Base-by-base conservation (phyloP, 495 filamentous ascomycete species). In the Jackrogersella minutella region DNA sequence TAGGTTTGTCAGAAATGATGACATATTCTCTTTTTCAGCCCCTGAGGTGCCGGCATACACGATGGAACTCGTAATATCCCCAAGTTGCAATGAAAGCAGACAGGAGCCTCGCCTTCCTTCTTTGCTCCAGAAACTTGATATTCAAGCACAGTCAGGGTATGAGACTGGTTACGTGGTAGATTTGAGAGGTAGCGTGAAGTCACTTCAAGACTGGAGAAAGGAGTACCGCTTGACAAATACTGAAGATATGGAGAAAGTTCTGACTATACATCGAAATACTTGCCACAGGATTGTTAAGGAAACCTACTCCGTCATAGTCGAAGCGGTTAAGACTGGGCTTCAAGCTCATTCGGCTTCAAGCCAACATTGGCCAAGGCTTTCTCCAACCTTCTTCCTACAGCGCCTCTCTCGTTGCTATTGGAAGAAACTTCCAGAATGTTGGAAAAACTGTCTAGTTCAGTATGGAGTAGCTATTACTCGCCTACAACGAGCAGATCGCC, bases 401-500 rank as follows among this genome's bases (percentile, higher is more conserved):
- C 79, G 71, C 1, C 73, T 83, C 9, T 58, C 70, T 19, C 65
- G 53, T 7, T 17, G 43, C 8, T 70, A 68, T 1, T 73, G 73
- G 72, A 21, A 5, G 9, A 53, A 47, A 1, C 61, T 79, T 13
- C 51, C 62, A 10, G 16, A 24, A 0, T 54, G 34, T 16, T 84
- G 77, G 77, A 75, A 68, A 34, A 33, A 6, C 5, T 63, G 58
- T 28, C 58, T 80, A n/a, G 31, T 78, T 44, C 64, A 72, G 6
- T 83, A 80, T 57, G 82, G 65, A 7, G 39, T 80, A 2, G 47
- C 72, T 0, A 52, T 82, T 1, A 64, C 74, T 8, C 53, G 55
- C 5, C 60, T 81, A 5, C 80, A 82, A 58, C 73, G 74, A 8
- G 76, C 77, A 7, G 71, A 78, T 31, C 75, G 82, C 2, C 66